Percentiles rank a stretch among this genome's conserved stretches.
Conservation (phyloP, 345 rosid genomes). For the Salix viminalis region DNA sequence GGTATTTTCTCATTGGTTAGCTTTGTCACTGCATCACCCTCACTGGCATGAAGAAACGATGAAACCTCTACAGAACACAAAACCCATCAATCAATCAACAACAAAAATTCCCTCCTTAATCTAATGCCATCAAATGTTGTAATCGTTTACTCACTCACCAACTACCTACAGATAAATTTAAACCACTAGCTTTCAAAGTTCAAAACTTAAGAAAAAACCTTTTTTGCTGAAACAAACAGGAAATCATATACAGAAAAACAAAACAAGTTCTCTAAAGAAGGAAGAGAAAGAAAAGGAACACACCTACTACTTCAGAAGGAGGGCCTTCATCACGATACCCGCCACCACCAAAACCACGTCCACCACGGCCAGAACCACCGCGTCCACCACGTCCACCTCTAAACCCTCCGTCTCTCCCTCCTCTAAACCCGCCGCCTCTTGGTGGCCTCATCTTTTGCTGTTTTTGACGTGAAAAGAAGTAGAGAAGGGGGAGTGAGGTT, state of each 20-base stretch:
- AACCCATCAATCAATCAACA: not conserved
- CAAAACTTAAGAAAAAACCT: not conserved
- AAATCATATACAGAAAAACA: not conserved
- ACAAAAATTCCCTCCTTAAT: not conserved
- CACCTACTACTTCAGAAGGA: constrained; percentile 77
- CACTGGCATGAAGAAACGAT: constrained; percentile 75
- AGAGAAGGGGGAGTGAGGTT: not conserved
- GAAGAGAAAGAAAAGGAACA: constrained; percentile 15
- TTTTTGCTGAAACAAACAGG: not conserved
- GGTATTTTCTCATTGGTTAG: constrained; percentile 81
- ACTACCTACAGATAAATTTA: not conserved
- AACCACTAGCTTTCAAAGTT: not conserved
- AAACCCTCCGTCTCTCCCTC: constrained; percentile 10
- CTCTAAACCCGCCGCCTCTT: constrained; percentile 23
- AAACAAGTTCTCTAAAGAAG: not conserved
- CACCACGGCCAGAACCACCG: constrained; percentile 9
- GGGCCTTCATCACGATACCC: constrained; percentile 77
- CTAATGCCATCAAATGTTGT: not conserved
- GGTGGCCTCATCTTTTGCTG: constrained; percentile 21
- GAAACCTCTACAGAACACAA: constrained; percentile 55
- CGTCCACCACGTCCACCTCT: constrained; percentile 6
- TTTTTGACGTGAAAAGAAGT: not conserved
- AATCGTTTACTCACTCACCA: not conserved
- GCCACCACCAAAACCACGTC: constrained; percentile 29
- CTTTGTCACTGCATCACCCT: constrained; percentile 96